phyloP scores from a whole-genome alignment of 495 filamentous ascomycete species.

The Talaromyces borbonicus region DNA sequence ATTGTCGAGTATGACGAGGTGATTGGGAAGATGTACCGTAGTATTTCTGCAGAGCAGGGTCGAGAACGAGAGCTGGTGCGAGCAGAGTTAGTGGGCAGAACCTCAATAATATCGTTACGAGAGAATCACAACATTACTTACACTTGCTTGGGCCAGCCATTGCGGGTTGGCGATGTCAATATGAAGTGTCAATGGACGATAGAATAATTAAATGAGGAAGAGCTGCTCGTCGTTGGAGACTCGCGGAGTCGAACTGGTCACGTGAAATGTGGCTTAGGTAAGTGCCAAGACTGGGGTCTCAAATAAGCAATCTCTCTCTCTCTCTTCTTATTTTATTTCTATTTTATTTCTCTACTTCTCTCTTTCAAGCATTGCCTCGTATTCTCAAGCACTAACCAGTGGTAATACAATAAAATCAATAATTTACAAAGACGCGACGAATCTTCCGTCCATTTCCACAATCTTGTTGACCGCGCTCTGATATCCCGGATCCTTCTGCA shows the following conservation, averaged over 20 bases:
- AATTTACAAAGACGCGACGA: constrained; percentile 12
- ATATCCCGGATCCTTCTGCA: constrained; percentile 55
- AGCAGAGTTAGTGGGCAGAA: constrained; percentile 1
- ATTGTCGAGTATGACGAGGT: neutral
- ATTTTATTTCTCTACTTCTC: neutral
- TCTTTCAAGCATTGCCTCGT: neutral
- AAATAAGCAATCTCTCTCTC: too few species aligned
- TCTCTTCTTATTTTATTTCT: neutral
- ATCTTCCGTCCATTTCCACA: constrained; percentile 49
- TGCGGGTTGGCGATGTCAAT: neutral
- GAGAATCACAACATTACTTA: constrained; percentile 13
- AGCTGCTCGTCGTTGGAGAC: too few species aligned
- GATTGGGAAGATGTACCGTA: constrained; percentile 50
- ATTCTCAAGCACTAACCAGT: neutral
- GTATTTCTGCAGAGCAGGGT: constrained; percentile 71
- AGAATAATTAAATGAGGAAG: neutral
- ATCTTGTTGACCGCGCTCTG: constrained; percentile 50
- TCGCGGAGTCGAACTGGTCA: too few species aligned
- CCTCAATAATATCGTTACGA: neutral
- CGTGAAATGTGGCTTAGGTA: neutral
- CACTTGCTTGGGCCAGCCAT: constrained; percentile 44
- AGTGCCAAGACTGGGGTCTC: neutral
- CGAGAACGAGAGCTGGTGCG: constrained; percentile 48
- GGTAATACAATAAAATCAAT: neutral
- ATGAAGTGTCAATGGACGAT: constrained; percentile 3